Conservation (phyloP, 345 rosid species). For the Rhizophora apiculata region DNA sequence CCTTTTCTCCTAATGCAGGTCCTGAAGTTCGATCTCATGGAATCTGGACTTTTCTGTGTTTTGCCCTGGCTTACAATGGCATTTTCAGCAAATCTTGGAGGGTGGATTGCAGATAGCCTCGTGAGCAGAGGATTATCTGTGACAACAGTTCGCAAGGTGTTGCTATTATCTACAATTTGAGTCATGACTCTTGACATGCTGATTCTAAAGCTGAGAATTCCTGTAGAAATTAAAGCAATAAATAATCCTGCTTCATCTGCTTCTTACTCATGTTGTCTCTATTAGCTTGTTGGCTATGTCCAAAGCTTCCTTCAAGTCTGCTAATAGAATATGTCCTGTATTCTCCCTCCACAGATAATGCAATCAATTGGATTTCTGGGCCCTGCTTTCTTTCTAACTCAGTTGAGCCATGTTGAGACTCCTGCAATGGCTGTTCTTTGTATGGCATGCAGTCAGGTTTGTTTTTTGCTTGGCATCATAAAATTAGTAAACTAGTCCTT, state of each 20-base stretch:
- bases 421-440: constrained; percentile 82
- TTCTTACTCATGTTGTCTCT: background rate
- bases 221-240: no score
- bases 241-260: background rate
- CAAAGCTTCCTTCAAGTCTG: constrained; percentile 1
- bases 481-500: no score
- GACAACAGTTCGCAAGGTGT: constrained; percentile 88
- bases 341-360: constrained; percentile 59
- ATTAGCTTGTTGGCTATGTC: background rate
- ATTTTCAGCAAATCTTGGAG: constrained; percentile 84
- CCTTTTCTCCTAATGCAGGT: constrained; percentile 40
- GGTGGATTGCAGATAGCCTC: constrained; percentile 94
- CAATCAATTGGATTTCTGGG: constrained; percentile 96
- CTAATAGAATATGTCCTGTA: constrained; percentile 6
- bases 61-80: constrained; percentile 98
- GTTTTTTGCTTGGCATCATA: background rate
- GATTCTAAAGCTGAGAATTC: background rate
- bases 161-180: background rate
- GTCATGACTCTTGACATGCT: background rate
- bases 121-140: constrained; percentile 79
- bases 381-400: constrained; percentile 93
- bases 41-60: constrained; percentile 76
- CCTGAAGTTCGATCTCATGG: constrained; percentile 81
- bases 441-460: constrained; percentile 93
- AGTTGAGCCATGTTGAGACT: constrained; percentile 82